These are phyloP conservation scores for Colletotrichum sp. DNA, from an alignment of 2,329 filamentous ascomycete genomes.

Conservation along the genomic window DNA sequence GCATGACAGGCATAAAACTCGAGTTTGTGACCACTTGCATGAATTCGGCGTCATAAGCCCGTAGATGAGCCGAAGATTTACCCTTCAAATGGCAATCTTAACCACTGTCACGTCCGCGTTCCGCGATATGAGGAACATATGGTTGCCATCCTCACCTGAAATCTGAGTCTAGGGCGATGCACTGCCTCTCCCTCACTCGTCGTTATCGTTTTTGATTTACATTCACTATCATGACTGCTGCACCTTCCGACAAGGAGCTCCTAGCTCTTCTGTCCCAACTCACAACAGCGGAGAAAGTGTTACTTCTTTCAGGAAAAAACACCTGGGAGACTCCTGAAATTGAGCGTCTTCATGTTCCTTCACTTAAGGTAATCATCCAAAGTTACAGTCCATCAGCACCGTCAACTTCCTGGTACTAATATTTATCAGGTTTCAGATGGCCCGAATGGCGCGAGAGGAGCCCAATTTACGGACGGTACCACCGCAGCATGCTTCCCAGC, in stretches of 20 bases:
- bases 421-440: not conserved
- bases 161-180: not conserved
- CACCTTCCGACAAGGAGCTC: not conserved
- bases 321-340: not conserved
- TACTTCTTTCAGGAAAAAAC: not conserved
- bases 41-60: not conserved
- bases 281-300: not conserved
- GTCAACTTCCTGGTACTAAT: not conserved
- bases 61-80: not conserved
- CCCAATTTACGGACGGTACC: not conserved
- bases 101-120: not conserved
- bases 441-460: not conserved
- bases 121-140: not conserved
- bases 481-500: slow-evolving; percentile 5
- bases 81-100: not conserved
- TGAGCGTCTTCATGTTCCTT: not conserved
- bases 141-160: not conserved
- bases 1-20: not conserved
- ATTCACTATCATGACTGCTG: not conserved
- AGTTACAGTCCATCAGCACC: accelerated
- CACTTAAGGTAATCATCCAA: not conserved
- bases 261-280: not conserved
- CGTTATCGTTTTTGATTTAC: not conserved
- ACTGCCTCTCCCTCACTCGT: not conserved
- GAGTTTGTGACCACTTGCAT: not conserved